Conservation (phyloP, 1,284 basidiomycete genomes). For the Austropuccinia psidii region DNA sequence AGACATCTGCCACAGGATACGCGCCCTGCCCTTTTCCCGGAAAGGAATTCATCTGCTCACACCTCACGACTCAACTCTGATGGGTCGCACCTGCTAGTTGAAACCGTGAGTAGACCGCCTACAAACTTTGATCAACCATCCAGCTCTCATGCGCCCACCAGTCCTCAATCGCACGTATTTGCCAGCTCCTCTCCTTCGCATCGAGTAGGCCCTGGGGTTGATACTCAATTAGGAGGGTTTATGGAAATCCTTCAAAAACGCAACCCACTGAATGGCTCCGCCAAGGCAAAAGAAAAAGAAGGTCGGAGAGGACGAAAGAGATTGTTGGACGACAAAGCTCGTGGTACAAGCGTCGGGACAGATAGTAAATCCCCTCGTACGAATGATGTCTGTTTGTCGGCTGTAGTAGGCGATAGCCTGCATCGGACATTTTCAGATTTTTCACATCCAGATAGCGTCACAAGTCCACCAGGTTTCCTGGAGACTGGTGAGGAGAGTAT, state of each 20-base stretch:
- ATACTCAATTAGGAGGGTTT: constrained; percentile 32
- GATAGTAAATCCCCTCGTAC: not conserved
- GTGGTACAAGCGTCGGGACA: not conserved
- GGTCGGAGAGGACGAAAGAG: not conserved
- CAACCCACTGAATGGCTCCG: not conserved
- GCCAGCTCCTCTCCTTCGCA: constrained; percentile 16
- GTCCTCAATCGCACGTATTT: not conserved
- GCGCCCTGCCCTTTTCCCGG: not conserved
- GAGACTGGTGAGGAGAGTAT: constrained; percentile 26
- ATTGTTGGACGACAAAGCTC: constrained; percentile 2
- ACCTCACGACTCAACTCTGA: not conserved
- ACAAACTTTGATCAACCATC: constrained; percentile 1
- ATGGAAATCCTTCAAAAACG: constrained; percentile 31
- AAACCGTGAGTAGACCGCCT: not conserved
- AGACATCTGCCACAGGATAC: not conserved
- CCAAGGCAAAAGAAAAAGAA: constrained; percentile 19
- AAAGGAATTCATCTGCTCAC: not conserved
- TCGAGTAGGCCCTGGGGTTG: constrained; percentile 5
- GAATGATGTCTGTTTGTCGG: not conserved
- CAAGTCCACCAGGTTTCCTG: not conserved
- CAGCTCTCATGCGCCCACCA: not conserved
- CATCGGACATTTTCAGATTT: constrained; percentile 26
- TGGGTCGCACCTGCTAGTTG: no score
- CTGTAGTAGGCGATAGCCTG: not conserved
- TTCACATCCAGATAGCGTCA: not conserved